Conservation (phyloP, 1,284 basidiomycete genomes). For the Trichosporon faecale region DNA sequence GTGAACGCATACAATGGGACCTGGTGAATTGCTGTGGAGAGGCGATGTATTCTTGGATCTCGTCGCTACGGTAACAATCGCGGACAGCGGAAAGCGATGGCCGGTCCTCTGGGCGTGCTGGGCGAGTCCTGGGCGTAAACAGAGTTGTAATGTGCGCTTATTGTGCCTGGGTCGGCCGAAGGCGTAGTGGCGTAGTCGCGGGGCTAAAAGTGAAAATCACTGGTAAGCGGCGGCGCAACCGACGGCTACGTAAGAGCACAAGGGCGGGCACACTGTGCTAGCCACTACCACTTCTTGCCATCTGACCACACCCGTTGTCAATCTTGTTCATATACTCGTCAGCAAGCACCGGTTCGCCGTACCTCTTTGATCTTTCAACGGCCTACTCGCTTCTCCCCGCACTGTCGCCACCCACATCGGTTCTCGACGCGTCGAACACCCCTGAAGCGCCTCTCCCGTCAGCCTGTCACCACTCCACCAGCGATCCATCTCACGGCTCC, state of each 20-base stretch:
- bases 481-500: not conserved
- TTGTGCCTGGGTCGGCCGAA: constrained; percentile 1
- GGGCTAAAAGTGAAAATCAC: constrained; percentile 1
- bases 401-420: not conserved
- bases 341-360: not conserved
- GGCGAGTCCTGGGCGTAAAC: not conserved
- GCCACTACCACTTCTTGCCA: not conserved
- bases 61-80: not conserved
- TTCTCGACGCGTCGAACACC: not conserved
- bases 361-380: not conserved
- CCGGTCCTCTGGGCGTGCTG: not conserved
- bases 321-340: not conserved
- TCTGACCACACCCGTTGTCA: not conserved
- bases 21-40: not conserved
- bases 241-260: not conserved
- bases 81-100: not conserved
- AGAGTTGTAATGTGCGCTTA: not conserved
- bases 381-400: not conserved
- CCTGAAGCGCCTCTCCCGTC: not conserved
- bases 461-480: not conserved
- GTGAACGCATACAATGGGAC: not conserved
- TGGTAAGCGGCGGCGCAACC: not conserved
- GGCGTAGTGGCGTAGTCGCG: constrained; percentile 1
- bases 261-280: not conserved
- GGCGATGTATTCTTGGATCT: not conserved